These are phyloP conservation scores for Vigna nakashimae DNA, from an alignment of 306 rosid species.

Conservation along the genomic window DNA sequence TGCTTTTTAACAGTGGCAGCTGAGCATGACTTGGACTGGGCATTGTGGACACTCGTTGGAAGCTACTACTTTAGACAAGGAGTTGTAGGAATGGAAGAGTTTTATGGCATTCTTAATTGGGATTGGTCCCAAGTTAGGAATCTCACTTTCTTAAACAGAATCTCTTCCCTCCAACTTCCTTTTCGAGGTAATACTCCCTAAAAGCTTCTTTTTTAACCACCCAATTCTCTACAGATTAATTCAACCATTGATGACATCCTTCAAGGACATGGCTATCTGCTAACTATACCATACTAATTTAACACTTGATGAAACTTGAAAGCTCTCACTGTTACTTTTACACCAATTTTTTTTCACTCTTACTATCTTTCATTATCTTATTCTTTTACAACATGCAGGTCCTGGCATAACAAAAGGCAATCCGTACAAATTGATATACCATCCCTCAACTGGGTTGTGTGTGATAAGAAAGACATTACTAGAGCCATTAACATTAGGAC, in stretches of 20 bases:
- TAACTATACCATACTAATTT: no score
- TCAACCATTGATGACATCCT: no score
- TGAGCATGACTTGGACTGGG: slow-evolving; percentile 82
- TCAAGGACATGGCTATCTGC: no score
- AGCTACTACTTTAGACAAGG: slow-evolving; percentile 82
- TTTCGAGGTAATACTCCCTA: slow-evolving; percentile 63
- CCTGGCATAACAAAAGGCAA: slow-evolving; percentile 48
- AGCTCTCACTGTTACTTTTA: no score
- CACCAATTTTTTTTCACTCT: no score
- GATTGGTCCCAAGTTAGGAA: slow-evolving; percentile 68
- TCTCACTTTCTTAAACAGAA: slow-evolving; percentile 55
- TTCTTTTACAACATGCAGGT: slow-evolving; percentile 35
- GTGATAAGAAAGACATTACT: slow-evolving; percentile 51
- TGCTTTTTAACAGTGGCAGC: slow-evolving; percentile 76
- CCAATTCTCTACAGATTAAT: no score
- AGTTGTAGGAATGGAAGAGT: slow-evolving; percentile 74
- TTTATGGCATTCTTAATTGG: slow-evolving; percentile 66
- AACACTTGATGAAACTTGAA: no score
- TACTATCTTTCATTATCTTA: no score
- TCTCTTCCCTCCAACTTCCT: slow-evolving; percentile 74
- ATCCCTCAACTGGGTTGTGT: slow-evolving; percentile 81
- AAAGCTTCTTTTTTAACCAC: no score
- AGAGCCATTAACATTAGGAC: slow-evolving; percentile 61
- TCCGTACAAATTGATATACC: slow-evolving; percentile 64
- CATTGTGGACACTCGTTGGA: slow-evolving; percentile 86